Evolutionary conservation across 805 yeast genomes (phyloP), one percentile per base, ranked within the genome.

Genomic region (Jamesozyma gamospora): DNA sequence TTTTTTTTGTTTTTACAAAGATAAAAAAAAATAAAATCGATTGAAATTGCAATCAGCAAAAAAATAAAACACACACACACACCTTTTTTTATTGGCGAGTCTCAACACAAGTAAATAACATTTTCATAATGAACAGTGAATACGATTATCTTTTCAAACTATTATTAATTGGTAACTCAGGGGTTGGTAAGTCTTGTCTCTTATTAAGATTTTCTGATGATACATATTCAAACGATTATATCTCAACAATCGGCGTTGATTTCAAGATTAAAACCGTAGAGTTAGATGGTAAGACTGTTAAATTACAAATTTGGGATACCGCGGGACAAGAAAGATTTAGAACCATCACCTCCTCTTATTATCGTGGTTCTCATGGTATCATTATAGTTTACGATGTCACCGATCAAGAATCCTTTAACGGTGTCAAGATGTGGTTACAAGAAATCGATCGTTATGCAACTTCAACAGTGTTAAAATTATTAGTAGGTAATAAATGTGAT

Each of bases 311-410:
- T 60, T 92, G 98, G 98, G 98, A 92, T 62, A 92, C 98, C 41
- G 98, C 97, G 11, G 98, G 98, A 35, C 98, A 92, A 70, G 98
- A 92, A 65, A 73, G 98, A 55, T 92, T 92, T 70, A 80, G 97
- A 67, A 92, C 98, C 37, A 90, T 90, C 67, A 92, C 97, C 11
- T 84, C 96, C 12, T 85, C 96, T 13, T 90, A 90, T 69, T 90
- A 90, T 71, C 82, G 98, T 64, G 98, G 98, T 41, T 96, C 97
- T 11, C 97, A 90, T 61, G 98, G 98, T 45, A 92, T 90, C 63
- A 92, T 90, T 55, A 90, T 90, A 53, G 98, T 90, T 39, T 90
- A 92, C 64, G 98, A 90, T 61, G 96, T 92, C 34, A 92, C 98
- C 38, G 97, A 92, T 65, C 96, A 86, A 66, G 95, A 86, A 63